Evolutionary conservation across 2,329 filamentous ascomycete genomes (phyloP).

Genomic region (Alternaria tenuissima): DNA sequence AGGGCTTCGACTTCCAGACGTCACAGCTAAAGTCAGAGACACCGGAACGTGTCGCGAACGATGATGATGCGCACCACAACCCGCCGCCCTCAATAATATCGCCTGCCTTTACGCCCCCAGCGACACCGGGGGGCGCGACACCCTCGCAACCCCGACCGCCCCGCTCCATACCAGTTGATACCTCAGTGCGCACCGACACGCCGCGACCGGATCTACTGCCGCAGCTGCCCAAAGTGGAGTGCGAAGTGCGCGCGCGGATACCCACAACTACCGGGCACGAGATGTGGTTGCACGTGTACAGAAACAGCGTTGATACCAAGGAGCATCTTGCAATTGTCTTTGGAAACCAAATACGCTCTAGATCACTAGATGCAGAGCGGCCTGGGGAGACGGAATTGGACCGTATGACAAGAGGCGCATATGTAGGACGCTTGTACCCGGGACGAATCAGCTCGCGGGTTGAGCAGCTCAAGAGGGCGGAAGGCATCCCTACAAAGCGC

Average conservation of each 20-base stretch:
- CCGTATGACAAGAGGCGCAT: conserved; percentile 93
- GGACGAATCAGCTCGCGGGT: conserved; percentile 80
- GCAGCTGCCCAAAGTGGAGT: conserved; percentile 84
- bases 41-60: conserved; percentile 16
- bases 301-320: conserved; percentile 91
- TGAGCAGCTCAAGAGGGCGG: conserved; percentile 58
- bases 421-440: conserved; percentile 85
- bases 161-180: conserved; percentile 55
- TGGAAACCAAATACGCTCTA: conserved; percentile 80
- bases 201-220: conserved; percentile 76
- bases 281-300: conserved; percentile 96
- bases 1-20: conserved; percentile 48
- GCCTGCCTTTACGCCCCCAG: conserved; percentile 56
- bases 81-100: conserved; percentile 56
- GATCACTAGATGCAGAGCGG: conserved; percentile 72
- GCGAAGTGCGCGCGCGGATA: conserved; percentile 92
- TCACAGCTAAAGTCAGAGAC: conserved; percentile 28
- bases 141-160: conserved; percentile 47
- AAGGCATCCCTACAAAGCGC: conserved; percentile 35
- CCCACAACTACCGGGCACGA: conserved; percentile 90
- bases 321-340: conserved; percentile 98
- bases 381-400: conserved; percentile 86
- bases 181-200: conserved; percentile 42
- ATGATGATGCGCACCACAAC: conserved; percentile 19
- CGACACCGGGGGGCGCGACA: conserved; percentile 45